These are phyloP conservation scores for Chlorokybus atmophyticus DNA, from an alignment of 139 green algal species.

Conservation along the genomic window DNA sequence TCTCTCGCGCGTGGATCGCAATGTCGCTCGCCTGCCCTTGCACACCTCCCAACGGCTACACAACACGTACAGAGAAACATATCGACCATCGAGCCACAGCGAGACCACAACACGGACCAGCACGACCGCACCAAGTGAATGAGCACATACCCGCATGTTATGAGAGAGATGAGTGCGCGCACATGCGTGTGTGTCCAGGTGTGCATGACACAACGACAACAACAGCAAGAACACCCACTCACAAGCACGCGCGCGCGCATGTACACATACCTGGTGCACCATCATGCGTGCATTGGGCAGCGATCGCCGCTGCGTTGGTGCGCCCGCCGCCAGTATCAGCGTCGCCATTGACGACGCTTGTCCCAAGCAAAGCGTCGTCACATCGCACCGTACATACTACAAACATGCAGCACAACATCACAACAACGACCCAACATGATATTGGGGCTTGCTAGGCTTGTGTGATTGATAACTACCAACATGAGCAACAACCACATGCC, in stretches of 20 bases:
- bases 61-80: not conserved
- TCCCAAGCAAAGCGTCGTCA: constrained; percentile 81
- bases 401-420: no score
- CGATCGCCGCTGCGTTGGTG: constrained; percentile 48
- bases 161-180: no score
- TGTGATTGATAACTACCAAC: not conserved
- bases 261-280: constrained; percentile 96
- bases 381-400: constrained; percentile 78
- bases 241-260: no score
- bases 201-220: not conserved
- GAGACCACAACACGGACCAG: no score
- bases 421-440: no score
- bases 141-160: no score
- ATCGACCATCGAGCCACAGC: not conserved
- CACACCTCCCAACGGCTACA: constrained; percentile 26
- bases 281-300: constrained; percentile 89
- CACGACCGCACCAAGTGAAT: no score
- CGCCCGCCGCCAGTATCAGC: constrained; percentile 57
- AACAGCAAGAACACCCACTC: no score
- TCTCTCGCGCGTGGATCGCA: constrained; percentile 80
- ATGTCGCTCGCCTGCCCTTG: constrained; percentile 87
- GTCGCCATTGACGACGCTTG: constrained; percentile 88
- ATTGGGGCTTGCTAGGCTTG: no score
- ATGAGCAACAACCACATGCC: no score
- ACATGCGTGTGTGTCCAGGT: no score